phyloP scores from a whole-genome alignment of 768 basidiomycete species.

The Serpula lacrymans region DNA sequence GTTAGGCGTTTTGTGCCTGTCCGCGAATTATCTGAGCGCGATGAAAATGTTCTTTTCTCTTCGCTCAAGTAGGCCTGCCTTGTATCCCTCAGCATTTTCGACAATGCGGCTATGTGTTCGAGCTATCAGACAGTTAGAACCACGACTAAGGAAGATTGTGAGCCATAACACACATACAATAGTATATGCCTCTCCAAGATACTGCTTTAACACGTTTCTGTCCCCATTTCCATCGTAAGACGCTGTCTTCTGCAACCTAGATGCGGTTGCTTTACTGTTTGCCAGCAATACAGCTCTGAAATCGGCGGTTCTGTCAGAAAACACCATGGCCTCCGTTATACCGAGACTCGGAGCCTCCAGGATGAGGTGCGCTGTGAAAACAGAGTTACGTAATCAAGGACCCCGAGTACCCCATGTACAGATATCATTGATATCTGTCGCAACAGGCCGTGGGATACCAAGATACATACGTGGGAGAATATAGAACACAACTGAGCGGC shows the following conservation, averaged over 20 bases:
- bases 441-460: no score
- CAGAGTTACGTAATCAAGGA: no score
- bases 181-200: slow-evolving; percentile 70
- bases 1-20: slow-evolving; percentile 65
- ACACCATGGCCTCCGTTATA: no score
- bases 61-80: slow-evolving; percentile 87
- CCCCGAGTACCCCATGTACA: no score
- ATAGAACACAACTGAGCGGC: no score
- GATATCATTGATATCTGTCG: no score
- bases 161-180: slow-evolving; percentile 42
- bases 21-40: slow-evolving; percentile 52
- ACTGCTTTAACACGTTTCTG: slow-evolving; percentile 52
- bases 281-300: slow-evolving; percentile 53
- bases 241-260: slow-evolving; percentile 48
- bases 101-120: slow-evolving; percentile 67
- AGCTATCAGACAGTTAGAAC: slow-evolving; percentile 45
- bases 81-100: slow-evolving; percentile 69
- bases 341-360: no score
- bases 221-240: slow-evolving; percentile 33
- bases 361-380: no score
- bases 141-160: slow-evolving; percentile 2
- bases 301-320: slow-evolving; percentile 56
- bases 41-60: slow-evolving; percentile 59
- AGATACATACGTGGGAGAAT: no score
- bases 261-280: slow-evolving; percentile 38